phyloP scores from a whole-genome alignment of 495 filamentous ascomycete species.

The Bacidia gigantensis region DNA sequence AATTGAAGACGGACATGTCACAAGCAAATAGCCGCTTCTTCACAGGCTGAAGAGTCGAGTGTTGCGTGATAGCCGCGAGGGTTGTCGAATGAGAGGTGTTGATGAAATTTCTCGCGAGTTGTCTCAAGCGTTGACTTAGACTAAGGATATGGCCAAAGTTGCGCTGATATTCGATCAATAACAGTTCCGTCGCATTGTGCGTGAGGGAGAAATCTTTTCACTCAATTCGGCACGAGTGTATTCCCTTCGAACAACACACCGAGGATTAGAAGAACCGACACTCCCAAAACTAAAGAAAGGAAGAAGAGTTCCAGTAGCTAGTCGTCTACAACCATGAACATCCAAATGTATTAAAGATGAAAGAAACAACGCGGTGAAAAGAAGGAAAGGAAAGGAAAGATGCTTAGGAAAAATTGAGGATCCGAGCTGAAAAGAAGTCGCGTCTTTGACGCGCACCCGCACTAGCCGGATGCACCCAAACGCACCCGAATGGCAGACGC shows the following conservation, averaged over 20 bases:
- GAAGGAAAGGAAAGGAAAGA: neutral
- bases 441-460: too few relatives aligned
- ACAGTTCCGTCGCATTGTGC: neutral
- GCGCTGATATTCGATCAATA: neutral
- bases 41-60: neutral
- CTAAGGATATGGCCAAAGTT: neutral
- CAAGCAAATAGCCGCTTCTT: neutral
- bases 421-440: neutral
- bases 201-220: neutral
- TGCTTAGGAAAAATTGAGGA: neutral
- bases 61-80: neutral
- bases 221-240: too few relatives aligned
- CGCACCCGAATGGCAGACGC: too few relatives aligned
- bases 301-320: too few relatives aligned
- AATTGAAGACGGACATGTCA: too few relatives aligned
- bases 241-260: too few relatives aligned
- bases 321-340: too few relatives aligned
- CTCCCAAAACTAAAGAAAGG: too few relatives aligned
- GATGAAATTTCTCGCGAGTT: neutral
- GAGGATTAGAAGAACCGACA: too few relatives aligned
- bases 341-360: too few relatives aligned
- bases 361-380: too few relatives aligned
- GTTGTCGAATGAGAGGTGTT: neutral
- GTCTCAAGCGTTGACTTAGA: neutral
- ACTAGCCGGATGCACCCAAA: too few relatives aligned